These are phyloP conservation scores for Rhizomucor miehei DNA, from an alignment of 371 early-diverging fungal species.

Conservation along the genomic window DNA sequence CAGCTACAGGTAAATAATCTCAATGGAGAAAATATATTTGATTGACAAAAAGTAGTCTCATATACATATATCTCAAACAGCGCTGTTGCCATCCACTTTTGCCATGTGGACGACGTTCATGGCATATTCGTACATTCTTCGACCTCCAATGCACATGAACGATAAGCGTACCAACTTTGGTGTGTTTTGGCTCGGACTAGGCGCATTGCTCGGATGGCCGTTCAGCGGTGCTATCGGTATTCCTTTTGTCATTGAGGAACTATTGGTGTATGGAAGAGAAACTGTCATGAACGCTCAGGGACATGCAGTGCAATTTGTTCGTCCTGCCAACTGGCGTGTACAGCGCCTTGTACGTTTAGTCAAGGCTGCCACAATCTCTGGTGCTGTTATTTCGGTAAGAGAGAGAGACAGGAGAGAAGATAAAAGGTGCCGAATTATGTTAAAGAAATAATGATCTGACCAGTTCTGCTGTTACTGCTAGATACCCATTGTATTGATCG, in stretches of 20 bases:
- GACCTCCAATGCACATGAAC: conserved; percentile 46
- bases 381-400: conserved; percentile 15
- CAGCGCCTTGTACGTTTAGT: conserved; percentile 41
- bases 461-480: conserved; percentile 11
- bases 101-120: conserved; percentile 85
- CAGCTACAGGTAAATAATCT: conserved; percentile 59
- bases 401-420: no score
- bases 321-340: conserved; percentile 37
- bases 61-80: conserved; percentile 25
- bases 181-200: conserved; percentile 66
- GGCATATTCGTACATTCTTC: conserved; percentile 67
- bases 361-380: conserved; percentile 28
- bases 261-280: conserved; percentile 54
- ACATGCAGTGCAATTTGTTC: conserved; percentile 21
- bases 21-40: neutral
- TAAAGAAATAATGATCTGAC: conserved; percentile 1
- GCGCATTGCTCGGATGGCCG: conserved; percentile 86
- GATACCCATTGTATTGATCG: conserved; percentile 65
- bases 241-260: conserved; percentile 77
- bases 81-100: conserved; percentile 89
- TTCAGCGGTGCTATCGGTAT: conserved; percentile 76
- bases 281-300: conserved; percentile 24
- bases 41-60: neutral
- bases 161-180: conserved; percentile 48
- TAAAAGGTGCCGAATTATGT: no score